A percentile compares a stretch with the other conserved stretches of the same genome.
Evolutionary conservation across 805 yeast species (phyloP).

Genomic region (Nakazawaea ernobii): DNA sequence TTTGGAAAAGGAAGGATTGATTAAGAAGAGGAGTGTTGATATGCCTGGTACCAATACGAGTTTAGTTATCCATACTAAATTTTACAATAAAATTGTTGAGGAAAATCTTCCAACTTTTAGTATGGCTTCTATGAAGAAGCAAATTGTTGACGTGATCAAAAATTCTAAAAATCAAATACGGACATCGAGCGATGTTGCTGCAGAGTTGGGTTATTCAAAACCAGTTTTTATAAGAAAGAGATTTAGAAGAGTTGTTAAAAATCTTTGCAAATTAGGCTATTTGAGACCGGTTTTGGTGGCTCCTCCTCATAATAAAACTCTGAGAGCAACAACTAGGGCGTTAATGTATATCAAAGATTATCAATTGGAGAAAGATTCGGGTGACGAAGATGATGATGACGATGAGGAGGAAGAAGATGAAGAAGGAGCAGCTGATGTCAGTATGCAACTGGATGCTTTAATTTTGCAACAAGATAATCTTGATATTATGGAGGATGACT

Average conservation of each 20-base stretch:
- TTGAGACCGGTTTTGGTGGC: constrained; percentile 48
- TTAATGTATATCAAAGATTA: constrained; percentile 37
- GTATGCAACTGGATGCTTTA: not conserved
- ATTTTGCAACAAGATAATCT: not conserved
- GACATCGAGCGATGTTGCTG: constrained; percentile 53
- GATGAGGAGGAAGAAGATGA: constrained; percentile 24
- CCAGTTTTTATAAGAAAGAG: constrained; percentile 27
- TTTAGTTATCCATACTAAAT: constrained; percentile 45
- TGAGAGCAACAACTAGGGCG: constrained; percentile 41
- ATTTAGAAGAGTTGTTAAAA: constrained; percentile 38
- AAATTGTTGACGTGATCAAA: constrained; percentile 44
- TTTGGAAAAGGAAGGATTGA: constrained; percentile 43
- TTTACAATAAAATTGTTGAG: constrained; percentile 15
- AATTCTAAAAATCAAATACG: constrained; percentile 57
- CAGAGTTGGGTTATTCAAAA: constrained; percentile 47
- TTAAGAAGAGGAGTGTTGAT: constrained; percentile 31
- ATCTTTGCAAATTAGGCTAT: constrained; percentile 37
- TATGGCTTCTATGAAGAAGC: constrained; percentile 16
- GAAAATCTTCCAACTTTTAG: constrained; percentile 8
- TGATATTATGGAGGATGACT: not conserved
- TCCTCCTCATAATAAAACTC: not conserved
- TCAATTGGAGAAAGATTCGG: constrained; percentile 18
- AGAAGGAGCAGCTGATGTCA: constrained; percentile 22
- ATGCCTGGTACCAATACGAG: constrained; percentile 48
- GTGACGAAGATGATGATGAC: constrained; percentile 19